These are phyloP conservation scores for Rhodotorula diobovata DNA, from an alignment of 768 basidiomycete species.

Conservation along the genomic window DNA sequence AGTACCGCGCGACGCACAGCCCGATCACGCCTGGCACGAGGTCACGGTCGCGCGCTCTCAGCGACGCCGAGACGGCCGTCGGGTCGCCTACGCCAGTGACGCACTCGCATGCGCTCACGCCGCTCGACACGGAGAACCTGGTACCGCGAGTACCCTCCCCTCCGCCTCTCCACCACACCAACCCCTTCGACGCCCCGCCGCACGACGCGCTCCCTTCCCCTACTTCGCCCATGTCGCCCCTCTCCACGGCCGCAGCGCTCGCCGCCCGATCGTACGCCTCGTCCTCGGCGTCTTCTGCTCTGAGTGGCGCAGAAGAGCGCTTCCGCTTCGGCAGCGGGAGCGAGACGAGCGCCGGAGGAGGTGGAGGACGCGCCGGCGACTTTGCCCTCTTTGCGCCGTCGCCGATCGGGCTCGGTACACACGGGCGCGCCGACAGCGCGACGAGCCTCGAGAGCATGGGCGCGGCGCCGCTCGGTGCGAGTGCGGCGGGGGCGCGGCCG, in stretches of 20 bases:
- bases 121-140: neutral
- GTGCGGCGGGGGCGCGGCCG: too few relatives aligned
- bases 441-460: conserved; percentile 15
- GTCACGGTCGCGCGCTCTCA: neutral
- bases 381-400: too few relatives aligned
- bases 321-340: conserved; percentile 5
- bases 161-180: neutral
- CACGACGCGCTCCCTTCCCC: neutral
- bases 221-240: neutral
- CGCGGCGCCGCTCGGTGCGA: neutral
- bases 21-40: neutral
- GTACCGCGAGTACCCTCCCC: neutral
- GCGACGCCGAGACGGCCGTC: neutral
- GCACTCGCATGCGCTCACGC: neutral
- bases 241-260: neutral
- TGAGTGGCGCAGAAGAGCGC: neutral
- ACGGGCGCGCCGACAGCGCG: conserved; percentile 16
- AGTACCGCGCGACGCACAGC: conserved; percentile 12
- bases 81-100: neutral
- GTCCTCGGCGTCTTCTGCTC: neutral
- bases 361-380: too few relatives aligned
- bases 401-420: neutral
- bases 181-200: neutral
- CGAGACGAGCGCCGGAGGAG: neutral
- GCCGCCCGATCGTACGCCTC: neutral